Percentiles rank a stretch among this genome's conserved stretches.
These are phyloP conservation scores for Pezicula rhizophila DNA, from an alignment of 2,329 filamentous ascomycete species.

Conservation along the genomic window DNA sequence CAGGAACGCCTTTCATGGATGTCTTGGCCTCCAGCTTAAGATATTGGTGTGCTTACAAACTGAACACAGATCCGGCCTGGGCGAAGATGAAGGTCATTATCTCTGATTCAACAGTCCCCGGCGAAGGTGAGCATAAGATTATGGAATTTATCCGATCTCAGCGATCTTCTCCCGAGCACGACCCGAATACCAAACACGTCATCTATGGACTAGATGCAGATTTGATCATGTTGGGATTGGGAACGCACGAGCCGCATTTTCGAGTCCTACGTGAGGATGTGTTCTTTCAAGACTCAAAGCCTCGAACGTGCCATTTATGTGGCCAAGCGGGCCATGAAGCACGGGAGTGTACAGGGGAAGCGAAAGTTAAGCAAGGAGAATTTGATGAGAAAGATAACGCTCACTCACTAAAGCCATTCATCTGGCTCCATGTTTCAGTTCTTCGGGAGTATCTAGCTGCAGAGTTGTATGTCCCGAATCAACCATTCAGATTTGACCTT, in stretches of 20 bases:
- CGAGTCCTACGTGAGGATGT: constrained; percentile 95
- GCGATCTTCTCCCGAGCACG: constrained; percentile 80
- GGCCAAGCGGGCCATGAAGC: constrained; percentile 90
- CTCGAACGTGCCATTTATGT: constrained; percentile 78
- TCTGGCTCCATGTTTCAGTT: constrained; percentile 93
- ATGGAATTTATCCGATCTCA: constrained; percentile 98
- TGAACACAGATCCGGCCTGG: constrained; percentile 96
- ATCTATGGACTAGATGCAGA: constrained; percentile 98
- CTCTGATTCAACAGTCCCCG: constrained; percentile 94
- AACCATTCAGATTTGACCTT: constrained; percentile 85
- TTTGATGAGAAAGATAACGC: constrained; percentile 75
- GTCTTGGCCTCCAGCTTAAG: constrained; percentile 82
- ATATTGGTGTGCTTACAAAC: constrained; percentile 97
- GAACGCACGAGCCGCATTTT: constrained; percentile 96
- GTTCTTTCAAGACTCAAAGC: constrained; percentile 82
- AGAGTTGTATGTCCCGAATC: constrained; percentile 75
- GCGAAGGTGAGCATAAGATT: constrained; percentile 98
- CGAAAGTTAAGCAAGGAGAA: constrained; percentile 72
- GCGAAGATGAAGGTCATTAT: constrained; percentile 95
- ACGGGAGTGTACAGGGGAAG: constrained; percentile 73
- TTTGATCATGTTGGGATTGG: constrained; percentile 96
- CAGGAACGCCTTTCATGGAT: constrained; percentile 98
- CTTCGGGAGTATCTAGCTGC: constrained; percentile 88
- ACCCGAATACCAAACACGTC: constrained; percentile 95
- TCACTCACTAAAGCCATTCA: constrained; percentile 78